Evolutionary conservation across 306 rosid species (phyloP), one percentile per base, ranked within the genome.

Genomic region (Glycine latifolia): DNA sequence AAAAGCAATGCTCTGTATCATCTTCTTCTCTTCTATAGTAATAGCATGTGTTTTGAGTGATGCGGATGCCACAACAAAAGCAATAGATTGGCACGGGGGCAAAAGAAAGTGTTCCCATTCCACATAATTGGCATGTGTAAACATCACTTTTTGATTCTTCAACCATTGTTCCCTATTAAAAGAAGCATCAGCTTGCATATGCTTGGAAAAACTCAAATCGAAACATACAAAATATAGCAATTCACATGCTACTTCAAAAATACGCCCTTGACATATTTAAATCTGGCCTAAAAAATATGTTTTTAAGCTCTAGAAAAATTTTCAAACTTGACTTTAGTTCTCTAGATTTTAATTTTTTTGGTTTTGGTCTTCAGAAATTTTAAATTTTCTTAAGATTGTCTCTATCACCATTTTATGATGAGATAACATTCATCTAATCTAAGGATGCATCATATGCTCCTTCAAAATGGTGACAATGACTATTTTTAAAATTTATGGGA

Each of bases 101-200:
- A 66, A 87, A 86, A 5, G 43, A 37, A 9, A 87, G 89, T 49
- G 66, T 77, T 10, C 73, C 71, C 72, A 13, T 20, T 74, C 39
- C 75, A 82, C 97, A 92, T 54, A 91, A 73, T 49, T 82, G 84
- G 81, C 97, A 92, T 35, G 74, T 43, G 65, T 26, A 70, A 44
- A 71, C 87, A 67, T 63, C 76, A 11, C 2, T 47, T 79, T 39
- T 83, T 26, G 31, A 14, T 76, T 78, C 84, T 69, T 67, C 87
- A 33, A 59, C 77, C 52, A 48, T 17, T 31, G 17, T 2, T 67
- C 62, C n/a, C 92, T 91, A 86, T 80, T 68, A 63, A 50, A 58
- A 60, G 73, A 85, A 75, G 71, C 58, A 60, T 70, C 41, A 83
- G 35, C 61, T 78, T 74, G 8, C 53, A 41, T 73, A 71, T 10